These are phyloP conservation scores for Strigomonas galati DNA, from an alignment of 208 protist species.

Conservation along the genomic window DNA sequence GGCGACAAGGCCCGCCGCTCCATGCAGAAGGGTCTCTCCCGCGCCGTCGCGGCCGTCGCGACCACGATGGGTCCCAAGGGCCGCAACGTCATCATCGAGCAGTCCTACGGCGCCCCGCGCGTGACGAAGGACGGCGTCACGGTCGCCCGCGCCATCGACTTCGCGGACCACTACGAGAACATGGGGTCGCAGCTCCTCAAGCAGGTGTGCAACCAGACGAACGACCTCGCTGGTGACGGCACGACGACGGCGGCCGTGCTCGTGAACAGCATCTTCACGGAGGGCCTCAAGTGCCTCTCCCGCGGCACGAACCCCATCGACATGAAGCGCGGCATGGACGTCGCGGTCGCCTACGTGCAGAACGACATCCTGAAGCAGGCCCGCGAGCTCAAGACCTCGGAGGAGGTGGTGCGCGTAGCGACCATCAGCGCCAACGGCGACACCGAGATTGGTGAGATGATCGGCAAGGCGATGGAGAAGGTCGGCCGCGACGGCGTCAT, in stretches of 20 bases:
- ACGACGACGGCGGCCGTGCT: slow-evolving; percentile 99
- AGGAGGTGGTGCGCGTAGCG: slow-evolving; percentile 97
- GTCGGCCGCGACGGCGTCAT: slow-evolving; percentile 99
- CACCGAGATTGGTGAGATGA: slow-evolving; percentile 96
- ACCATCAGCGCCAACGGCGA: slow-evolving; percentile 99
- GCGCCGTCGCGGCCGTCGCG: slow-evolving; percentile 95
- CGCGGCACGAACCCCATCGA: slow-evolving; percentile 99
- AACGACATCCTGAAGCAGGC: slow-evolving; percentile 83
- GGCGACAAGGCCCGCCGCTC: slow-evolving; percentile 86
- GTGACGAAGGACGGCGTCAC: slow-evolving; percentile 99
- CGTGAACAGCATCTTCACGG: slow-evolving; percentile 96
- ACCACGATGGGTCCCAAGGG: slow-evolving; percentile 99
- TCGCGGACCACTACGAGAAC: slow-evolving; percentile 97
- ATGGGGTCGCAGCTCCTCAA: slow-evolving; percentile 97
- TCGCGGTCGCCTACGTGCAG: slow-evolving; percentile 64
- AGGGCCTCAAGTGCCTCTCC: slow-evolving; percentile 97
- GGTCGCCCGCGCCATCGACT: slow-evolving; percentile 98
- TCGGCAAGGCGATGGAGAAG: slow-evolving; percentile 98
- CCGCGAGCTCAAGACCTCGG: slow-evolving; percentile 93
- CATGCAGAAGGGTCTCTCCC: slow-evolving; percentile 96
- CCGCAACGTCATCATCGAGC: slow-evolving; percentile 98
- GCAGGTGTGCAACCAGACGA: slow-evolving; percentile 97
- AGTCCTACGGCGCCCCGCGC: slow-evolving; percentile 96
- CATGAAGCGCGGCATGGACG: slow-evolving; percentile 98
- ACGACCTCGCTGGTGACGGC: slow-evolving; percentile 98